Conservation (phyloP, 805 yeast species). For the Aciculoconidium aculeatum region DNA sequence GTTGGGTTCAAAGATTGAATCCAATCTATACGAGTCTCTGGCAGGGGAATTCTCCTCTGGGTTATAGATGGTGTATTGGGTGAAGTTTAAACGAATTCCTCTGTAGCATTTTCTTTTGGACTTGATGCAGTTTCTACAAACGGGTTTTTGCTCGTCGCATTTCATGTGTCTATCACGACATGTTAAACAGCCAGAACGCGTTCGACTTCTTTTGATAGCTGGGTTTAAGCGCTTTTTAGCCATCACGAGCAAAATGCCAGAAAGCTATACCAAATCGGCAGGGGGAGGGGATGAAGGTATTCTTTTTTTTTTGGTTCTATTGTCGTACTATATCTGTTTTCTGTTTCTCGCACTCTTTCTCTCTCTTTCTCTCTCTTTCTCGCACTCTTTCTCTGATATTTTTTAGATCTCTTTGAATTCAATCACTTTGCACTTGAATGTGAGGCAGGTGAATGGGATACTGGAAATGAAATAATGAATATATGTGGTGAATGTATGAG, state of each 20-base stretch:
- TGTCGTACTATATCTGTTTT: too few species aligned
- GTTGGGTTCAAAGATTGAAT: neutral
- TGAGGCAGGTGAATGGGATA: too few species aligned
- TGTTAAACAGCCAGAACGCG: slow-evolving; percentile 50
- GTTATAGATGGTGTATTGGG: slow-evolving; percentile 34
- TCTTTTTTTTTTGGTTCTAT: too few species aligned
- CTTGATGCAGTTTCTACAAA: slow-evolving; percentile 51
- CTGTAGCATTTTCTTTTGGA: slow-evolving; percentile 43
- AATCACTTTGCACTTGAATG: too few species aligned
- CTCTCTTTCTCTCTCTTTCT: too few species aligned
- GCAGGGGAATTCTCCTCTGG: slow-evolving; percentile 16
- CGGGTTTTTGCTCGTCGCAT: slow-evolving; percentile 61
- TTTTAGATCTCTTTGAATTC: too few species aligned
- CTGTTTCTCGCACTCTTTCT: too few species aligned
- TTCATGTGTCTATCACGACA: slow-evolving; percentile 64
- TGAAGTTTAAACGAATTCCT: slow-evolving; percentile 42
- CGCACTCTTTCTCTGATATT: too few species aligned
- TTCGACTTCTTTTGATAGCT: slow-evolving; percentile 28
- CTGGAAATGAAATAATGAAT: too few species aligned
- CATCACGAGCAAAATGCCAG: too few species aligned
- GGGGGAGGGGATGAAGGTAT: slow-evolving; percentile 1
- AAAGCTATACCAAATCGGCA: too few species aligned
- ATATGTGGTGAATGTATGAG: too few species aligned
- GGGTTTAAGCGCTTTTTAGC: slow-evolving; percentile 20
- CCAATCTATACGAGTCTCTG: neutral